Percentiles rank a stretch among this genome's conserved stretches.
phyloP scores from a whole-genome alignment of 1,139 yeast genomes.

The Magnusiomyces sp. region DNA sequence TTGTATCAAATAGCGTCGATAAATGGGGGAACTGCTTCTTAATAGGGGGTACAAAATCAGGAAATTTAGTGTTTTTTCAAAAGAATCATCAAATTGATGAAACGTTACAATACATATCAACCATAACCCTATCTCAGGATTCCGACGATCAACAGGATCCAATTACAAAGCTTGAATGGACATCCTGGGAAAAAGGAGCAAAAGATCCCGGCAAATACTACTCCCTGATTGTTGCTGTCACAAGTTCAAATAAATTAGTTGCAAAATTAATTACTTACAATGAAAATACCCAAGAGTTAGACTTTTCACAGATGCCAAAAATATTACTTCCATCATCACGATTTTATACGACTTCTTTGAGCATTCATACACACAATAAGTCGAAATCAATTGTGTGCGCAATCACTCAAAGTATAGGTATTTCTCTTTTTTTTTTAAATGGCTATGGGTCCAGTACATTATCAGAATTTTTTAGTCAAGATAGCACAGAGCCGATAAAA shows the following conservation, averaged over 20 bases:
- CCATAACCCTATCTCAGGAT: too few relatives aligned
- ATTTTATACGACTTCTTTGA: not conserved
- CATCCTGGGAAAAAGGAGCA: not conserved
- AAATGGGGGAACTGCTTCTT: conserved; percentile 5
- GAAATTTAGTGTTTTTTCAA: not conserved
- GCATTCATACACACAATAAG: not conserved
- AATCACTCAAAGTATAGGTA: not conserved
- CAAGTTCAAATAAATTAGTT: not conserved
- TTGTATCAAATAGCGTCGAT: not conserved
- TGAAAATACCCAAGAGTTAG: not conserved
- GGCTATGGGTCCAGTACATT: too few relatives aligned
- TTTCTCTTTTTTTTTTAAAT: not conserved
- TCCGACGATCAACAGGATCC: not conserved
- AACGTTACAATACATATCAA: too few relatives aligned
- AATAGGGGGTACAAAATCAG: conserved; percentile 3
- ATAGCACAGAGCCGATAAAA: too few relatives aligned
- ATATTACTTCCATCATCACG: not conserved
- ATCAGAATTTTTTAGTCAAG: too few relatives aligned
- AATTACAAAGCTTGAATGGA: not conserved
- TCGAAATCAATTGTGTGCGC: not conserved
- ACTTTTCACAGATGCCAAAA: not conserved
- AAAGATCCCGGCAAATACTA: not conserved
- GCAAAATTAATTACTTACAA: not conserved
- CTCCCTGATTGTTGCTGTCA: not conserved
- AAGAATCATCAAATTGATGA: too few relatives aligned